Conservation (phyloP, 495 filamentous ascomycete genomes). For the Trichocladium antarcticum region DNA sequence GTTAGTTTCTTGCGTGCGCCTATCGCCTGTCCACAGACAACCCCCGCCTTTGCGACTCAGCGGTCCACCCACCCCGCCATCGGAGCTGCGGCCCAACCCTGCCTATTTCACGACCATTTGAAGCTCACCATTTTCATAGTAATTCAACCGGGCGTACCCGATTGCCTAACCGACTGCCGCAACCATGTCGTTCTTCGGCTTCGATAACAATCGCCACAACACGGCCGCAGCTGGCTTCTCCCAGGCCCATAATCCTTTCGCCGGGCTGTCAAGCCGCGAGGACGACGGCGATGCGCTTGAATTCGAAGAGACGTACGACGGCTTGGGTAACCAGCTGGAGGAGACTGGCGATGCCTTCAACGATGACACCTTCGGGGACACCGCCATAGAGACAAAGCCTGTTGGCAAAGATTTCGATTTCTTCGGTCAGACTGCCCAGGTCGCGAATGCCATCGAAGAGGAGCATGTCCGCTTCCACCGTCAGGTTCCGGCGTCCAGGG, state of each 20-base stretch:
- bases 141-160: not conserved
- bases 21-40: too few species aligned
- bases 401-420: conserved; percentile 96
- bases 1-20: too few species aligned
- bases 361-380: conserved; percentile 86
- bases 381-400: conserved; percentile 22
- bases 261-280: conserved; percentile 57
- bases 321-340: conserved; percentile 80
- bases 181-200: conserved; percentile 63
- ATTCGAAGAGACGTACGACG: conserved; percentile 98
- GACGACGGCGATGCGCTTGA: conserved; percentile 76
- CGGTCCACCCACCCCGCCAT: conserved; percentile 1
- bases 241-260: conserved; percentile 79
- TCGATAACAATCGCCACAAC: conserved; percentile 56
- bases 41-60: too few species aligned
- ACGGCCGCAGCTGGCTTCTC: conserved; percentile 58
- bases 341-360: conserved; percentile 94
- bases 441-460: conserved; percentile 73
- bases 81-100: too few species aligned
- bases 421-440: conserved; percentile 79
- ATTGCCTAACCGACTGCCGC: not conserved
- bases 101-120: not conserved
- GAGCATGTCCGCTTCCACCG: conserved; percentile 75
- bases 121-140: conserved; percentile 8
- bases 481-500: conserved; percentile 43